A percentile compares a stretch with the other conserved stretches of the same genome.
These are phyloP conservation scores for Lachancea sp. DNA, from an alignment of 805 yeast genomes.

Conservation along the genomic window DNA sequence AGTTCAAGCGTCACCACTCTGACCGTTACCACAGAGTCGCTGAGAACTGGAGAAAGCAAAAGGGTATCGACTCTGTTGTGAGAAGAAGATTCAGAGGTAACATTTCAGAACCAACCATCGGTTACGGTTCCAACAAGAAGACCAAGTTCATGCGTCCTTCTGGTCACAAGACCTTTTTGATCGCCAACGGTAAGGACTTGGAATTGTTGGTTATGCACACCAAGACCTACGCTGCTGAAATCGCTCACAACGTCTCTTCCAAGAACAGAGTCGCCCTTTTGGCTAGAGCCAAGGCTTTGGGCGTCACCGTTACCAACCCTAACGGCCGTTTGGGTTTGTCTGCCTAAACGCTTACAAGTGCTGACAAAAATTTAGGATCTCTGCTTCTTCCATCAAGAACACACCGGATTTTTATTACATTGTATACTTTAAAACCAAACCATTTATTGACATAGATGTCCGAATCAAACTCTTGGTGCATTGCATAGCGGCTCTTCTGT, in stretches of 20 bases:
- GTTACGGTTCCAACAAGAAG: slow-evolving; percentile 99
- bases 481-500: no score
- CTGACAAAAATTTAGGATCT: slow-evolving; percentile 4
- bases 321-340: slow-evolving; percentile 96
- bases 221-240: slow-evolving; percentile 99
- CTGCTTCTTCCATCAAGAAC: not conserved
- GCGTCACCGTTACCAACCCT: slow-evolving; percentile 98
- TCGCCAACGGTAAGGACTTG: slow-evolving; percentile 86
- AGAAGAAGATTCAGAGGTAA: slow-evolving; percentile 99
- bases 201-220: slow-evolving; percentile 95
- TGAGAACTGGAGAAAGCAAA: slow-evolving; percentile 99
- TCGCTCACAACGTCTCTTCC: slow-evolving; percentile 97
- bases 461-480: no score
- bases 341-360: slow-evolving; percentile 54
- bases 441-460: slow-evolving; percentile 3
- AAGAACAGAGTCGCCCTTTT: slow-evolving; percentile 96
- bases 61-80: slow-evolving; percentile 99
- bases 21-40: slow-evolving; percentile 98
- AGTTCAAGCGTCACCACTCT: slow-evolving; percentile 99
- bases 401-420: slow-evolving; percentile 8
- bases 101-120: slow-evolving; percentile 98
- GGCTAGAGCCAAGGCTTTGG: slow-evolving; percentile 96
- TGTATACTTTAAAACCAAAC: slow-evolving; percentile 9
- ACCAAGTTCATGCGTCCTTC: slow-evolving; percentile 93
- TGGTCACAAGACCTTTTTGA: slow-evolving; percentile 96